These are phyloP conservation scores for Collybia mongolica DNA, from an alignment of 768 basidiomycete species.

Conservation along the genomic window DNA sequence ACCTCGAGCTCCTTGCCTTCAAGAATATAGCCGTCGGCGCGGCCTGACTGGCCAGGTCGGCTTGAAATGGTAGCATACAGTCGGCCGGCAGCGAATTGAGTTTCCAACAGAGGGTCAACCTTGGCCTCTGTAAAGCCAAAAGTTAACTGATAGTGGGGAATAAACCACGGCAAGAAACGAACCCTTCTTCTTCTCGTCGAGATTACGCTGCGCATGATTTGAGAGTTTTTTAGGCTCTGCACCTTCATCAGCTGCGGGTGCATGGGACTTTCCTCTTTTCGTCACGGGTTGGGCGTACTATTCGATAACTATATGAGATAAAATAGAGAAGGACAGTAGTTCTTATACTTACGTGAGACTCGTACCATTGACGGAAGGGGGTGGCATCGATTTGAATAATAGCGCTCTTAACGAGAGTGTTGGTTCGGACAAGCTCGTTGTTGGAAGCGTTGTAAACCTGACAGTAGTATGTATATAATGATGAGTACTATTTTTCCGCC, in stretches of 20 bases:
- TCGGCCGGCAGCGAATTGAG: constrained; percentile 92
- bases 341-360: constrained; percentile 78
- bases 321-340: background rate
- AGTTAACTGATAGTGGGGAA: background rate
- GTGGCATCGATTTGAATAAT: constrained; percentile 98
- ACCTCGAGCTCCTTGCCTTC: constrained; percentile 99
- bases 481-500: background rate
- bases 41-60: constrained; percentile 95
- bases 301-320: constrained; percentile 6
- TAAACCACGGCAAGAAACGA: constrained; percentile 10
- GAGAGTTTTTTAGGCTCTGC: constrained; percentile 79
- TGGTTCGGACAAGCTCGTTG: constrained; percentile 99
- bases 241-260: constrained; percentile 41
- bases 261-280: constrained; percentile 76
- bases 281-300: constrained; percentile 96
- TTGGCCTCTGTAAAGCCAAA: constrained; percentile 66
- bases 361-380: constrained; percentile 99
- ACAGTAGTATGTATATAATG: background rate
- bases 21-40: constrained; percentile 94
- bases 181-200: constrained; percentile 94
- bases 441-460: constrained; percentile 99
- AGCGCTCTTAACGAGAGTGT: constrained; percentile 96
- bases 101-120: constrained; percentile 85
- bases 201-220: constrained; percentile 82
- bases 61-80: constrained; percentile 92